Evolutionary conservation across 441 rosid species (phyloP), one percentile per base, ranked within the genome.

Genomic region (Francoa sonchifolia): DNA sequence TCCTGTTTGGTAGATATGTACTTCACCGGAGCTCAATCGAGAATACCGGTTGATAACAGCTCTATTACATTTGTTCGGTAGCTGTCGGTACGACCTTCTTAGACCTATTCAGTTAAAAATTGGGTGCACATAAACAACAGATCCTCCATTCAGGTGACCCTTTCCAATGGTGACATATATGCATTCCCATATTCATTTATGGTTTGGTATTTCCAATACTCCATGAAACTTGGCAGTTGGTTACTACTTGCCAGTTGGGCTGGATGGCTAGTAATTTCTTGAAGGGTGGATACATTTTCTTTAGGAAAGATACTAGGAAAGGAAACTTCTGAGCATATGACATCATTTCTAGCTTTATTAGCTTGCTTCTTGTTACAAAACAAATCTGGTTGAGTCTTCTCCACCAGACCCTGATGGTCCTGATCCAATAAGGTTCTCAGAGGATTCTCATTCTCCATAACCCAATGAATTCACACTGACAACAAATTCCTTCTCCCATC

Each of bases 11-110:
- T 8, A 37, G 79, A 82, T 48, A 86, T 45, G 63, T 83, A 92
- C 59, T 72, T 86, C 48, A 86, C 90, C 15, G 63, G 73, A 43
- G 96, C 99, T 27, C 96, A 90, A 50, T 86, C 76, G 29, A 92
- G 94, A 31, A 92, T 69, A 34, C 96, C 83, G 25, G 90, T 82
- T 14, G 71, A 69, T 38, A 90, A 51, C 48, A 90, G 50, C 73
- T 74, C 83, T 54, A 74, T 86, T 13, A 86, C 99, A 58, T 79
- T 90, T 19, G 83, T 54, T n/a, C 82, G 93, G 28, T 55, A 78
- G 43, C 69, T 65, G 17, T 40, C 19, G 1, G 80, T n/a, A n/a
- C n/a, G n/a, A n/a, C n/a, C n/a, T n/a, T n/a, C n/a, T n/a, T n/a
- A n/a, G n/a, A n/a, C n/a, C n/a, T n/a, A n/a, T n/a, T n/a, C n/a